phyloP scores from a whole-genome alignment of 202 grass and related monocot species.

The Zizania palustris region DNA sequence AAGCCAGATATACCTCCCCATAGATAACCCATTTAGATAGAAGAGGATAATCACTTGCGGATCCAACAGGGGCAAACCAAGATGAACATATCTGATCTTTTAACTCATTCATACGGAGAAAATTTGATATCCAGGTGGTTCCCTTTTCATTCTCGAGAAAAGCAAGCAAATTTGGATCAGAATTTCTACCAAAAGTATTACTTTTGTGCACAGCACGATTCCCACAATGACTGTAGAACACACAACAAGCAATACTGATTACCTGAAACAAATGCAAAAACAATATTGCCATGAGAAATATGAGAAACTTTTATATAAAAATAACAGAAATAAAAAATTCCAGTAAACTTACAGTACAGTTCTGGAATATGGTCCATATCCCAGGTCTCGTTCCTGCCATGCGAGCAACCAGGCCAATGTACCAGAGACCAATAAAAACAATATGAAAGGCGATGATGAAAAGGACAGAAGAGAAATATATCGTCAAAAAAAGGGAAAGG shows the following conservation, averaged over 20 bases:
- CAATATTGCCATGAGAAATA: conserved; percentile 22
- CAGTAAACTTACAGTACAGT: conserved; percentile 76
- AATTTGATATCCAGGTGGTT: conserved; percentile 87
- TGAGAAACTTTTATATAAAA: neutral
- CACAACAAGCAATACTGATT: conserved; percentile 95
- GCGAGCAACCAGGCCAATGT: conserved; percentile 86
- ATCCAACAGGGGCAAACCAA: conserved; percentile 95
- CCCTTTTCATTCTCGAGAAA: conserved; percentile 68
- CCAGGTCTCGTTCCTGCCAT: conserved; percentile 83
- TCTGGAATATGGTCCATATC: conserved; percentile 85
- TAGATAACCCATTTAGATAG: conserved; percentile 97
- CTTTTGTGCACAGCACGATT: conserved; percentile 68
- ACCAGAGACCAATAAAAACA: conserved; percentile 94
- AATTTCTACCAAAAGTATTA: conserved; percentile 60
- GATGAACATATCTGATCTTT: conserved; percentile 97
- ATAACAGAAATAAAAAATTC: neutral
- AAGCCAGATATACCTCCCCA: conserved; percentile 67
- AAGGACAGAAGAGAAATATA: conserved; percentile 90
- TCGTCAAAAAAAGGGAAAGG: conserved; percentile 88
- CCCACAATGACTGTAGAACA: conserved; percentile 92
- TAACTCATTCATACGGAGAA: conserved; percentile 78
- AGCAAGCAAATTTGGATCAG: conserved; percentile 52
- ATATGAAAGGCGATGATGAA: conserved; percentile 89
- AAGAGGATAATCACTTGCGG: conserved; percentile 88
- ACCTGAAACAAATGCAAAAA: conserved; percentile 60